Evolutionary conservation across 257 asterid genomes (phyloP).

Genomic region (Ehretia macrophylla): DNA sequence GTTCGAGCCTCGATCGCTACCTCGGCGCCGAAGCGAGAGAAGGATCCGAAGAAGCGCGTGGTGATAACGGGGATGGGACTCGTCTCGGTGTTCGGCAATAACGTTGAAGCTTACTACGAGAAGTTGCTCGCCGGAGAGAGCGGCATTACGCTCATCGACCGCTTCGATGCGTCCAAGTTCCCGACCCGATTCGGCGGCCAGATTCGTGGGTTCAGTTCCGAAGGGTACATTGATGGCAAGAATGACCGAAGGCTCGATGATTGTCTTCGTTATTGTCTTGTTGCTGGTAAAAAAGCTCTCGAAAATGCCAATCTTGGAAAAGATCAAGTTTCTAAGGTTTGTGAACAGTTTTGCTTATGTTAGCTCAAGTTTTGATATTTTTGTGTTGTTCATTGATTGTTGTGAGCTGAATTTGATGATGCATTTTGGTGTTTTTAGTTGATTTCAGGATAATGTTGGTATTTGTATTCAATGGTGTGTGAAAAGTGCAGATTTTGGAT

Average conservation of each 20-base stretch:
- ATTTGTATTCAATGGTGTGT: neutral
- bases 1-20: conserved; percentile 29
- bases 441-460: neutral
- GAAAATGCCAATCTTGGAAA: conserved; percentile 48
- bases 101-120: conserved; percentile 42
- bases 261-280: conserved; percentile 50
- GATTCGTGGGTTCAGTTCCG: conserved; percentile 47
- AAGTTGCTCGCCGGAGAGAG: conserved; percentile 48
- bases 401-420: neutral
- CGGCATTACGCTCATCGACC: conserved; percentile 44
- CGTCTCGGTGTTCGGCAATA: conserved; percentile 57
- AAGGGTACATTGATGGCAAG: conserved; percentile 56
- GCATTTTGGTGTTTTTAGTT: neutral
- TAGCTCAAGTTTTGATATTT: conserved; percentile 2
- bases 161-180: conserved; percentile 53
- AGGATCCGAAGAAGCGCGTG: conserved; percentile 51
- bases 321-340: conserved; percentile 32
- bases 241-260: conserved; percentile 56
- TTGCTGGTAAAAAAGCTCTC: conserved; percentile 53
- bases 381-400: neutral
- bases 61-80: conserved; percentile 57
- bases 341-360: neutral
- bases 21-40: conserved; percentile 43
- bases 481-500: neutral
- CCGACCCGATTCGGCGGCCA: conserved; percentile 58